Conservation (phyloP, 2,329 filamentous ascomycete genomes). For the Fusarium virguliforme region DNA sequence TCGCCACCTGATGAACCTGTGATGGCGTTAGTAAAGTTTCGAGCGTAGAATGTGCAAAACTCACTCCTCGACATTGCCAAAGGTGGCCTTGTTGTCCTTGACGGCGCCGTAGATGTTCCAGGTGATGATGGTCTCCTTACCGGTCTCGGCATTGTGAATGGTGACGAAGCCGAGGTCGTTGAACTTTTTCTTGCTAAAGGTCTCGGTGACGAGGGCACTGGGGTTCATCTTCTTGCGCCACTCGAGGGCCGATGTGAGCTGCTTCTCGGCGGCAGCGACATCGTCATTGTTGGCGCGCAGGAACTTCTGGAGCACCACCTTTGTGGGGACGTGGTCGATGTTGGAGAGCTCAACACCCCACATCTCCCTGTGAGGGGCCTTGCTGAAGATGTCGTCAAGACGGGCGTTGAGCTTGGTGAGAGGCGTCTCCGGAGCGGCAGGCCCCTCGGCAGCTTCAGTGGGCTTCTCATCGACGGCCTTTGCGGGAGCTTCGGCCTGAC, state of each 20-base stretch:
- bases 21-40: slow-evolving; percentile 27
- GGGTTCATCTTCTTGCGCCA: slow-evolving; percentile 88
- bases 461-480: slow-evolving; percentile 35
- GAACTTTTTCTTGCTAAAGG: slow-evolving; percentile 80
- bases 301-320: slow-evolving; percentile 93
- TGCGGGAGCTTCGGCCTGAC: slow-evolving; percentile 23
- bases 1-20: slow-evolving; percentile 90
- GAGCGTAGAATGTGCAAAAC: slow-evolving; percentile 54
- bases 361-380: slow-evolving; percentile 80
- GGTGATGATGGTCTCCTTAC: slow-evolving; percentile 78
- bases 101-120: slow-evolving; percentile 96
- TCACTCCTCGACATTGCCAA: slow-evolving; percentile 86
- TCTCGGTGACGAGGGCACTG: slow-evolving; percentile 73
- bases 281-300: slow-evolving; percentile 90
- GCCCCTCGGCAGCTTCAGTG: slow-evolving; percentile 25
- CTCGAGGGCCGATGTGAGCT: slow-evolving; percentile 83
- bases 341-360: slow-evolving; percentile 83
- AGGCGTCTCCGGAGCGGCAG: slow-evolving; percentile 52
- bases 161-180: slow-evolving; percentile 86
- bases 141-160: slow-evolving; percentile 72
- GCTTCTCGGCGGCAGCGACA: slow-evolving; percentile 79
- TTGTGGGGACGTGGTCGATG: slow-evolving; percentile 77
- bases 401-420: slow-evolving; percentile 72
- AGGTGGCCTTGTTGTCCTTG: slow-evolving; percentile 86
- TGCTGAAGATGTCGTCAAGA: slow-evolving; percentile 71